These are phyloP conservation scores for Pseudogymnoascus sp. DNA, from an alignment of 2,329 filamentous ascomycete genomes.

Conservation along the genomic window DNA sequence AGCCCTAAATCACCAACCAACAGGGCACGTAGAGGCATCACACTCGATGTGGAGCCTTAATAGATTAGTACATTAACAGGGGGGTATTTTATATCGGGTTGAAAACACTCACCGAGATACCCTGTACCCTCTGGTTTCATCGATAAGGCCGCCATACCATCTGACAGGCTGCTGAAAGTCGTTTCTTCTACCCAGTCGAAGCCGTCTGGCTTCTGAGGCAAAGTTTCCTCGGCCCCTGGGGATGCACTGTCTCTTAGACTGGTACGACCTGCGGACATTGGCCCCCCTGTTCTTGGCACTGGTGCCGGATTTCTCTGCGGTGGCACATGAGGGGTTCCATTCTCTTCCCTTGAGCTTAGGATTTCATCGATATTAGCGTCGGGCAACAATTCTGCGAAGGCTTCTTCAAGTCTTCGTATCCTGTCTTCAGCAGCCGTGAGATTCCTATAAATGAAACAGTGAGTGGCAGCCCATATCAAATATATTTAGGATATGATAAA, in stretches of 20 bases:
- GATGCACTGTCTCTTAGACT: neutral
- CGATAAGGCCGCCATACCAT: constrained; percentile 32
- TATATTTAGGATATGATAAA: no score
- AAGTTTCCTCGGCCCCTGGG: constrained; percentile 13
- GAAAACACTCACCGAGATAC: constrained; percentile 23
- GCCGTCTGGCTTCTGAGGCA: constrained; percentile 18
- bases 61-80: neutral
- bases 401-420: constrained; percentile 14
- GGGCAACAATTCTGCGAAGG: constrained; percentile 13
- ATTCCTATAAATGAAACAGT: constrained; percentile 9
- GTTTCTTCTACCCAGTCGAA: constrained; percentile 18
- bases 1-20: neutral
- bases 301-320: neutral
- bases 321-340: neutral
- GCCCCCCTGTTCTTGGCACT: neutral
- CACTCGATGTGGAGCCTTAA: neutral
- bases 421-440: constrained; percentile 17
- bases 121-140: constrained; percentile 30
- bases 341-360: constrained; percentile 2
- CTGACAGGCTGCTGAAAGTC: constrained; percentile 15
- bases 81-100: neutral
- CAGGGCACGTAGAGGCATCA: neutral
- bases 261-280: neutral
- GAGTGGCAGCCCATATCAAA: neutral
- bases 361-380: constrained; percentile 16